Percentiles rank a stretch among this genome's conserved stretches.
Conservation (phyloP, 768 basidiomycete genomes). For the Pilatotrama ljubarskyi region DNA sequence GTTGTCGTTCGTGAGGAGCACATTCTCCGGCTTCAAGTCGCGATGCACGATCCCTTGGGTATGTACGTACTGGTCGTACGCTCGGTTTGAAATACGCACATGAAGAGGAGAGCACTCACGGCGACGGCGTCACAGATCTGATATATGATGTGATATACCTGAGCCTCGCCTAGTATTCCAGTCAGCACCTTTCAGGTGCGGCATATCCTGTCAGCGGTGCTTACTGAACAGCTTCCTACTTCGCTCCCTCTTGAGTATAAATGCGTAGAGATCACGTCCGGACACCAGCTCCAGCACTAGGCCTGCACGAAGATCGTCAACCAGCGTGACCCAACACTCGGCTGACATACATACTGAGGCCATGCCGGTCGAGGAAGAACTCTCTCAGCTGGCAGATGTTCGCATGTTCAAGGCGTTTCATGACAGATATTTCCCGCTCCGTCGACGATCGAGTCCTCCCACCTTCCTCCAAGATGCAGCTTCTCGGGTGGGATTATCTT, state of each 20-base stretch:
- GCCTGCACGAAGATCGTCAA: slow-evolving; percentile 39
- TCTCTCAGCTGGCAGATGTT: slow-evolving; percentile 81
- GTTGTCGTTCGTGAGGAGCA: slow-evolving; percentile 67
- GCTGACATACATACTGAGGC: slow-evolving; percentile 50
- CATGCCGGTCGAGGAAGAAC: slow-evolving; percentile 61
- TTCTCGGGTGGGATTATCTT: slow-evolving; percentile 73
- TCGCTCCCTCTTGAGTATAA: slow-evolving; percentile 61
- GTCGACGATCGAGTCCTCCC: slow-evolving; percentile 1
- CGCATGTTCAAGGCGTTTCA: slow-evolving; percentile 70
- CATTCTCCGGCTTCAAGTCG: slow-evolving; percentile 93
- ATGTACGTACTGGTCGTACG: slow-evolving; percentile 61
- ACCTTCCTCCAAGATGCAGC: slow-evolving; percentile 39
- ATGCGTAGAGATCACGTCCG: slow-evolving; percentile 85
- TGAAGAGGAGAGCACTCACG: slow-evolving; percentile 39
- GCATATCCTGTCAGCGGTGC: no score
- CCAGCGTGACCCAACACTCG: neutral
- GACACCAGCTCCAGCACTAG: slow-evolving; percentile 81
- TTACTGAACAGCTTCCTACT: slow-evolving; percentile 56
- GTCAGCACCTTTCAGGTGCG: no score
- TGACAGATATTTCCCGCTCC: slow-evolving; percentile 80
- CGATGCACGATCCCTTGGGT: slow-evolving; percentile 81
- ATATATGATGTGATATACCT: slow-evolving; percentile 67
- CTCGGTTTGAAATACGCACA: neutral
- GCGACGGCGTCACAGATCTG: slow-evolving; percentile 82
- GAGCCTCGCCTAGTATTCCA: no score